A percentile compares a stretch with the other conserved stretches of the same genome.
These are phyloP conservation scores for Nakazawaea sp. DNA, from an alignment of 805 yeast genomes.

Conservation along the genomic window DNA sequence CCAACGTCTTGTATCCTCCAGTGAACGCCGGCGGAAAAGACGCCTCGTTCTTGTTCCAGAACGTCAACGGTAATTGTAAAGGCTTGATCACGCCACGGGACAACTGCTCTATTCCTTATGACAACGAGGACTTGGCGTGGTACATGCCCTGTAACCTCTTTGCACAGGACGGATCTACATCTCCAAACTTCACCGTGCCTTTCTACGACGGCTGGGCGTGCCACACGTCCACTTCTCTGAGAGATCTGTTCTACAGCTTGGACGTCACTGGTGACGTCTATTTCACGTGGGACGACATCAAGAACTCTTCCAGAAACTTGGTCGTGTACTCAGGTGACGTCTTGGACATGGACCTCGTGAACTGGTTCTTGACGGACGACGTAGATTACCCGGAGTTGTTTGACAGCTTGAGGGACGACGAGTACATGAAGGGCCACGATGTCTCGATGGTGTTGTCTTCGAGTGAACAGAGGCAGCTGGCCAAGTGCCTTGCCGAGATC, in stretches of 20 bases:
- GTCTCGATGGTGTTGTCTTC: slow-evolving; percentile 66
- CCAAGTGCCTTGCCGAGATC: slow-evolving; percentile 79
- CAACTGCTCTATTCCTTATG: slow-evolving; percentile 64
- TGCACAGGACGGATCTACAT: slow-evolving; percentile 62
- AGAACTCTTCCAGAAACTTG: slow-evolving; percentile 61
- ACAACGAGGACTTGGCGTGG: slow-evolving; percentile 71
- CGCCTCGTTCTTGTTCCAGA: slow-evolving; percentile 80
- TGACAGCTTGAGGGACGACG: slow-evolving; percentile 50
- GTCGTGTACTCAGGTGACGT: slow-evolving; percentile 89
- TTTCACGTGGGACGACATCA: slow-evolving; percentile 86
- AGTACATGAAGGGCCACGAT: slow-evolving; percentile 67
- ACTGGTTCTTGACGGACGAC: slow-evolving; percentile 69
- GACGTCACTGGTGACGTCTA: slow-evolving; percentile 66
- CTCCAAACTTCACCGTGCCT: slow-evolving; percentile 53
- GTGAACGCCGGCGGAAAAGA: slow-evolving; percentile 83
- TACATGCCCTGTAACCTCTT: slow-evolving; percentile 88
- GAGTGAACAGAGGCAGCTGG: slow-evolving; percentile 60
- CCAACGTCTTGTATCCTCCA: slow-evolving; percentile 81
- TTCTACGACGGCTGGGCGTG: slow-evolving; percentile 87
- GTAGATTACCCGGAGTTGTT: slow-evolving; percentile 69
- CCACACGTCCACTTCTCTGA: slow-evolving; percentile 68
- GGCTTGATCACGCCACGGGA: slow-evolving; percentile 65
- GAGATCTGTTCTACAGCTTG: slow-evolving; percentile 59
- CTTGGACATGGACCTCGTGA: slow-evolving; percentile 67
- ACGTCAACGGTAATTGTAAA: slow-evolving; percentile 87